Conservation (phyloP, 768 basidiomycete species). For the Cytidiella melzeri region DNA sequence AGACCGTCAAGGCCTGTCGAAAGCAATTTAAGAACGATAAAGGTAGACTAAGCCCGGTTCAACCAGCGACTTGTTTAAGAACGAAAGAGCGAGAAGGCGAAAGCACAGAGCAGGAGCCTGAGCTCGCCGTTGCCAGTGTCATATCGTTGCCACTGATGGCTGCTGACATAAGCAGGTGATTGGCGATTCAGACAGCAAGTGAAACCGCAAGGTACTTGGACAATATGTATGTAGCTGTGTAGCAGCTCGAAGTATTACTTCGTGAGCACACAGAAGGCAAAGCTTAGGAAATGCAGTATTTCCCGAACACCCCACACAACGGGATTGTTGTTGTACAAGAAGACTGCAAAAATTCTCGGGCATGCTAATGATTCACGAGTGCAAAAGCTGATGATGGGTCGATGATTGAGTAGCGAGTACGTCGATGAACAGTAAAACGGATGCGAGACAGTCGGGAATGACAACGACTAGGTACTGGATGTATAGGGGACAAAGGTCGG, state of each 20-base stretch:
- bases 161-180: conserved; percentile 11
- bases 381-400: background rate
- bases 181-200: background rate
- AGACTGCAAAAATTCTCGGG: too few relatives aligned
- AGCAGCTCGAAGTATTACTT: too few relatives aligned
- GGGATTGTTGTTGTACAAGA: too few relatives aligned
- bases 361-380: too few relatives aligned
- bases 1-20: background rate
- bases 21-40: background rate
- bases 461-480: too few relatives aligned
- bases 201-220: background rate
- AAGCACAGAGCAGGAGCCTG: conserved; percentile 6
- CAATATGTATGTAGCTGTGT: too few relatives aligned
- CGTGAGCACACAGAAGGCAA: too few relatives aligned
- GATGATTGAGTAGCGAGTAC: background rate
- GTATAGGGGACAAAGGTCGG: too few relatives aligned
- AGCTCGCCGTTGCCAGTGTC: conserved; percentile 4
- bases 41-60: conserved; percentile 8
- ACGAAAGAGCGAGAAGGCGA: background rate
- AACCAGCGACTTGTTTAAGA: conserved; percentile 5
- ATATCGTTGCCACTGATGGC: conserved; percentile 4
- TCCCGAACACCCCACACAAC: too few relatives aligned
- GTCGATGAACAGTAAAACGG: too few relatives aligned
- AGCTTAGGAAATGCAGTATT: too few relatives aligned
- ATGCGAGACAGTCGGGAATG: too few relatives aligned